Evolutionary conservation across 768 basidiomycete species (phyloP), one percentile per base, ranked within the genome.

Genomic region (Boletus pseudopeckii): DNA sequence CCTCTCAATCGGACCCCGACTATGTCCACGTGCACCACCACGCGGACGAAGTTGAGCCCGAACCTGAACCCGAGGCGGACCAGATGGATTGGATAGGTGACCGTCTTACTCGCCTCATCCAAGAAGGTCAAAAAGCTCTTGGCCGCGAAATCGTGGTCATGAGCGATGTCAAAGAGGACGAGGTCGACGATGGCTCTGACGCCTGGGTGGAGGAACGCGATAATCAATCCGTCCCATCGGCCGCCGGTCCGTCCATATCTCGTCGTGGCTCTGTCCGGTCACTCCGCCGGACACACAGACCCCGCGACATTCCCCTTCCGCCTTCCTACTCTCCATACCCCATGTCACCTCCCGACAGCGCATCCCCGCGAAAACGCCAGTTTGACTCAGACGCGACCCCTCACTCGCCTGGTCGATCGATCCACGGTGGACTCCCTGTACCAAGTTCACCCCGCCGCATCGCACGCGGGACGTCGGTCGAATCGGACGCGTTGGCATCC

Each of bases 31-130:
- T 60, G 7, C 39, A 48, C 24, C 65, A 66, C 17, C 63, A 57
- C 22, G 68, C 67, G n/a, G 74, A 73, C n/a, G 73, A 64, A 18
- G 62, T 63, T 6, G 68, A 63, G 22, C 71, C 71, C 9, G 74
- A 74, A 7, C 68, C 70, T 6, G 73, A 64, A 26, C 71, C 71
- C 30, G 75, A 78, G n/a, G 76, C 6, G 2, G 63, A 61, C 43
- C 62, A 90, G 78, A 91, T 92, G 86, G 87, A 90, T 60, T 90
- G 87, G 87, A 86, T 92, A 54, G 86, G 87, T 18, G 83, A 80
- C 57, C 82, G 80, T 58, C 78, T 93, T 30, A 69, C 80, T 26
- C 72, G 71, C 55, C 80, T 92, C 47, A 92, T 93, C 58, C 82
- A 84, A 62, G 83, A 92, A 61, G 91, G 91, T 15, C 84, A 88